These are phyloP conservation scores for Pythium aristosporum DNA, from an alignment of 352 stramenopile genomes.

Conservation along the genomic window DNA sequence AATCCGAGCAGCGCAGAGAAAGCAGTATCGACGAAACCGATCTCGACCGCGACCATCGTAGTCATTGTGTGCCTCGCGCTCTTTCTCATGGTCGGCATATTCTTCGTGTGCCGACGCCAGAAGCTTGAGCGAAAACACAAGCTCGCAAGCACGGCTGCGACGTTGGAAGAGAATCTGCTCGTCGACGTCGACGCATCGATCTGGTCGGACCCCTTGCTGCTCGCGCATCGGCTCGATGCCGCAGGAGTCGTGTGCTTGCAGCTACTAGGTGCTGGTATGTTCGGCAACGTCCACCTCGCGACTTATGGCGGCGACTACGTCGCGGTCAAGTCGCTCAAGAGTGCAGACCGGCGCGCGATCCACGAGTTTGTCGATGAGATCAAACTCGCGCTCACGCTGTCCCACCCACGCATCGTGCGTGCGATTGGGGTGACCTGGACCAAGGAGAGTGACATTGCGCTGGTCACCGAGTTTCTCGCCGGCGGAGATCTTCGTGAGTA, in stretches of 20 bases:
- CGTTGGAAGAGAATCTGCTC: not conserved
- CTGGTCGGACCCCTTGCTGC: conserved; percentile 13
- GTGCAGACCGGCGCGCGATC: not conserved
- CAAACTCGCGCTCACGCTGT: conserved; percentile 14
- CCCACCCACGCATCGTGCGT: conserved; percentile 17
- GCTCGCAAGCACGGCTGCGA: not conserved
- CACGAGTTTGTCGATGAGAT: conserved; percentile 23
- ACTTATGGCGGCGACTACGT: conserved; percentile 9
- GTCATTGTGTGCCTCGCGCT: conserved; percentile 10
- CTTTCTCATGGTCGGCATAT: not conserved
- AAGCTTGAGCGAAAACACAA: conserved; percentile 1
- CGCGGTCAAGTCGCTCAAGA: conserved; percentile 20
- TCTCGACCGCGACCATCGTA: not conserved
- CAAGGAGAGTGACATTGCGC: conserved; percentile 28
- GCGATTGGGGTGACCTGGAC: conserved; percentile 31
- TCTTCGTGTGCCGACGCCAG: not conserved
- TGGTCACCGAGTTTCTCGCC: conserved; percentile 33
- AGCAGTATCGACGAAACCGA: too few relatives aligned
- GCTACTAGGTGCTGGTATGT: conserved; percentile 15
- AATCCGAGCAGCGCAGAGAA: not conserved
- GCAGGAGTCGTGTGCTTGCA: conserved; percentile 1
- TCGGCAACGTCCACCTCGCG: conserved; percentile 27
- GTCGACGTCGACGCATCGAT: not conserved
- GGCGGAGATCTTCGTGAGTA: conserved; percentile 27
- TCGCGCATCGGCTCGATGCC: conserved; percentile 5